Percentiles rank a stretch among this genome's conserved stretches.
Evolutionary conservation across 306 rosid species (phyloP).

Genomic region (Medicago ruthenica): DNA sequence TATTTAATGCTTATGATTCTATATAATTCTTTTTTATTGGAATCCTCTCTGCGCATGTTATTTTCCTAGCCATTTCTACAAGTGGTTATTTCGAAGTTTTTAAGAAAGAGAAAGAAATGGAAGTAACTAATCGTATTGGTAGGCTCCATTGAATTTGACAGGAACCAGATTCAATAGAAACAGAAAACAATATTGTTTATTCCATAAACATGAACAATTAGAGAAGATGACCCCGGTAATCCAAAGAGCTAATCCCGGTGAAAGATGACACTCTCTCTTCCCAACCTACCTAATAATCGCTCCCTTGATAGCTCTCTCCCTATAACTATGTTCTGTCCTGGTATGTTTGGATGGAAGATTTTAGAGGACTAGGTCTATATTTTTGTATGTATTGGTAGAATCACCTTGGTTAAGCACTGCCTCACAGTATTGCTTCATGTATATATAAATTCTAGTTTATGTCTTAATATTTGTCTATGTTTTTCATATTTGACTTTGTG

Average conservation of each 20-base stretch:
- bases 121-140: conserved; percentile 12
- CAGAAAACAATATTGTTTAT: neutral
- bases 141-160: neutral
- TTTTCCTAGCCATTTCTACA: neutral
- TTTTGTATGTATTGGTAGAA: neutral
- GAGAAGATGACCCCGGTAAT: neutral
- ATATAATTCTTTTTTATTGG: neutral
- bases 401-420: neutral
- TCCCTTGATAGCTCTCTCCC: neutral
- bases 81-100: neutral
- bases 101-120: conserved; percentile 4
- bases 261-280: neutral
- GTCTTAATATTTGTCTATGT: conserved; percentile 3
- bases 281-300: neutral
- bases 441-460: conserved; percentile 13
- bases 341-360: neutral
- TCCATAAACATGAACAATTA: neutral
- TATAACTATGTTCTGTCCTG: neutral
- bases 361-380: neutral
- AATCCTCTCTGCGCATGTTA: neutral
- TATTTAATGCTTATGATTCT: neutral
- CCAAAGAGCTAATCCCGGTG: neutral
- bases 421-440: conserved; percentile 15
- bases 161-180: neutral
- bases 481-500: conserved; percentile 31